These are phyloP conservation scores for Ophiostoma angusticollis DNA, from an alignment of 2,329 filamentous ascomycete species.

Conservation along the genomic window DNA sequence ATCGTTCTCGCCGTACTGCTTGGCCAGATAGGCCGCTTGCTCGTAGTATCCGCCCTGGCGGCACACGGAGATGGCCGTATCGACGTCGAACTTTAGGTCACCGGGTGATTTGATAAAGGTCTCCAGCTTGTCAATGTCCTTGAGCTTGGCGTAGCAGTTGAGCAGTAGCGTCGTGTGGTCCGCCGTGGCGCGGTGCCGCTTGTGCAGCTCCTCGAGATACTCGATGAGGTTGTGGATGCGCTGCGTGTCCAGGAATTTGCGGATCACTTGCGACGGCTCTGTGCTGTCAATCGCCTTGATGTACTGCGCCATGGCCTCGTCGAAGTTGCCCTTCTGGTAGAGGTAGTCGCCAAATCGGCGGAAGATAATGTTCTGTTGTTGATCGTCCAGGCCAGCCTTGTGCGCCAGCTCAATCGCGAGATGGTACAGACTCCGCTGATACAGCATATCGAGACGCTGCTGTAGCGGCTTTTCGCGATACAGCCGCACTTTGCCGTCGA, in stretches of 20 bases:
- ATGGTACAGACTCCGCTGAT: constrained; percentile 84
- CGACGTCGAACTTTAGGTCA: constrained; percentile 89
- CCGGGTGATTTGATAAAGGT: constrained; percentile 93
- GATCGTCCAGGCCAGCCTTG: constrained; percentile 65
- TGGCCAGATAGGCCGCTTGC: constrained; percentile 88
- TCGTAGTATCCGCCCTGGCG: constrained; percentile 94
- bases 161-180: constrained; percentile 90
- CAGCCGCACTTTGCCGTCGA: constrained; percentile 81
- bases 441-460: constrained; percentile 85
- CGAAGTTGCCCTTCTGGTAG: constrained; percentile 90
- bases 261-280: constrained; percentile 89
- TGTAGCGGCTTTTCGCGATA: constrained; percentile 87
- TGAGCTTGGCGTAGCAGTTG: constrained; percentile 96
- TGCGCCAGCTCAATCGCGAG: constrained; percentile 86
- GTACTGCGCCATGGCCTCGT: constrained; percentile 98
- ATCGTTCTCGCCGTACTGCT: constrained; percentile 86
- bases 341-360: constrained; percentile 87
- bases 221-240: constrained; percentile 95
- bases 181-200: constrained; percentile 81
- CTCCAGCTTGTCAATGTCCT: constrained; percentile 92
- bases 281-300: constrained; percentile 92
- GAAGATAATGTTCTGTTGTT: constrained; percentile 84
- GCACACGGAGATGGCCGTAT: constrained; percentile 96
- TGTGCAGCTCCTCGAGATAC: constrained; percentile 91
- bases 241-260: constrained; percentile 94